Conservation (phyloP, 2,329 filamentous ascomycete genomes). For the Diaporthe amygdali region DNA sequence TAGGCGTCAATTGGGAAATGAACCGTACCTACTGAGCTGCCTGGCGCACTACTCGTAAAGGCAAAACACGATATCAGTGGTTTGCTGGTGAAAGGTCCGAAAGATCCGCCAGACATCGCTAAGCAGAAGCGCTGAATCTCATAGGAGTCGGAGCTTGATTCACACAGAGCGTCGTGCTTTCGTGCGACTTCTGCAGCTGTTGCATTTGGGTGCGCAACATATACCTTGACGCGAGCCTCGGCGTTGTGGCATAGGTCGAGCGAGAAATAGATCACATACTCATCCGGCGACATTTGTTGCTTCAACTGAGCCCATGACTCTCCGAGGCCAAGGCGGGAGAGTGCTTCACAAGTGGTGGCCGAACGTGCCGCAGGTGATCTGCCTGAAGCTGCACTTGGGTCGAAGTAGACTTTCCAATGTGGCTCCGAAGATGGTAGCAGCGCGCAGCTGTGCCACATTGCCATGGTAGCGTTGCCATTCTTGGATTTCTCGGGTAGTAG, state of each 20-base stretch:
- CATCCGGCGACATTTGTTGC: background rate
- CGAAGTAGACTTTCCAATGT: background rate
- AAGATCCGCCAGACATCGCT: background rate
- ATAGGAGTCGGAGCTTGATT: background rate
- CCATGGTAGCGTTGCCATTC: background rate
- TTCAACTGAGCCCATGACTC: background rate
- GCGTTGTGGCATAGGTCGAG: background rate
- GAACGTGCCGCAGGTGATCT: background rate
- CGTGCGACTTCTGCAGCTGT: background rate
- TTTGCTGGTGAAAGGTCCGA: background rate
- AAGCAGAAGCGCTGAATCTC: background rate
- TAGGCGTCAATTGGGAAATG: background rate
- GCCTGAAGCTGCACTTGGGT: background rate
- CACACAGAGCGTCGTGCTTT: background rate
- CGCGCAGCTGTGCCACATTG: background rate
- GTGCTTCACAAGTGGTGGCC: background rate
- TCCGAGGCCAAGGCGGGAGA: background rate
- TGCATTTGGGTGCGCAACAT: background rate
- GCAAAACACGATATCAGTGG: background rate
- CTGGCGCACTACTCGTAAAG: background rate
- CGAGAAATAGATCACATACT: background rate
- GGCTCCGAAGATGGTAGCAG: background rate
- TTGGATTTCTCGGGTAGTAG: background rate
- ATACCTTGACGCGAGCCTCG: background rate
- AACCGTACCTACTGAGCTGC: background rate